Conservation (phyloP, 2,329 filamentous ascomycete species). For the Penicillium thymicola region DNA sequence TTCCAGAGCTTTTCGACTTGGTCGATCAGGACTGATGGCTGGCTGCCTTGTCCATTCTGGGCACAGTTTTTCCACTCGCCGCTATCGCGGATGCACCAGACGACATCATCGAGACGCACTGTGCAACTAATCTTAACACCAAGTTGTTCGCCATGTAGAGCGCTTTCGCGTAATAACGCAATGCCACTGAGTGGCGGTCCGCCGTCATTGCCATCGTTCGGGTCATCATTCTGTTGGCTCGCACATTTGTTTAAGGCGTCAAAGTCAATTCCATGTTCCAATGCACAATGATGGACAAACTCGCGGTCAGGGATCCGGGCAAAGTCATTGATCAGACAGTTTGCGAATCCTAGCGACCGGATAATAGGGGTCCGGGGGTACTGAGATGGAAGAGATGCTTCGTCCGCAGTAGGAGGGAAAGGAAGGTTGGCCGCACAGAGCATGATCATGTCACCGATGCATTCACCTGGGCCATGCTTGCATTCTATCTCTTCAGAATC, state of each 20-base stretch:
- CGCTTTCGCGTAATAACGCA: slow-evolving; percentile 44
- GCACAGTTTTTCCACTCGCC: slow-evolving; percentile 78
- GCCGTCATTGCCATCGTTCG: slow-evolving; percentile 55
- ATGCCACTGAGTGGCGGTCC: slow-evolving; percentile 55
- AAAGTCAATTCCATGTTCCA: slow-evolving; percentile 88
- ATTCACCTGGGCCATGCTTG: slow-evolving; percentile 86
- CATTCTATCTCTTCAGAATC: slow-evolving; percentile 80
- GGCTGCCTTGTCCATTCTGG: slow-evolving; percentile 54
- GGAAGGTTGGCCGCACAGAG: slow-evolving; percentile 77
- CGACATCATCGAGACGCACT: slow-evolving; percentile 70
- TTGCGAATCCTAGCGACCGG: slow-evolving; percentile 85
- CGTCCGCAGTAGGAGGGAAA: slow-evolving; percentile 30
- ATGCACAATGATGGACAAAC: slow-evolving; percentile 81
- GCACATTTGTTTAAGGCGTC: slow-evolving; percentile 77
- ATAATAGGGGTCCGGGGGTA: slow-evolving; percentile 73
- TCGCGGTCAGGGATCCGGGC: slow-evolving; percentile 69
- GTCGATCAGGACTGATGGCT: slow-evolving; percentile 63
- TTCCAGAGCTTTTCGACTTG: slow-evolving; percentile 70
- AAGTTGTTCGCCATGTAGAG: slow-evolving; percentile 55
- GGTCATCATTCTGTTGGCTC: slow-evolving; percentile 69
- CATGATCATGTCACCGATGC: slow-evolving; percentile 89
- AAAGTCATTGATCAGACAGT: slow-evolving; percentile 80
- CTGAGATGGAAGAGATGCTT: slow-evolving; percentile 15
- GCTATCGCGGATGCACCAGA: slow-evolving; percentile 79
- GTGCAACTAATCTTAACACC: slow-evolving; percentile 73